phyloP scores from a whole-genome alignment of 2,329 filamentous ascomycete species.

The Beauveria rudraprayagi region DNA sequence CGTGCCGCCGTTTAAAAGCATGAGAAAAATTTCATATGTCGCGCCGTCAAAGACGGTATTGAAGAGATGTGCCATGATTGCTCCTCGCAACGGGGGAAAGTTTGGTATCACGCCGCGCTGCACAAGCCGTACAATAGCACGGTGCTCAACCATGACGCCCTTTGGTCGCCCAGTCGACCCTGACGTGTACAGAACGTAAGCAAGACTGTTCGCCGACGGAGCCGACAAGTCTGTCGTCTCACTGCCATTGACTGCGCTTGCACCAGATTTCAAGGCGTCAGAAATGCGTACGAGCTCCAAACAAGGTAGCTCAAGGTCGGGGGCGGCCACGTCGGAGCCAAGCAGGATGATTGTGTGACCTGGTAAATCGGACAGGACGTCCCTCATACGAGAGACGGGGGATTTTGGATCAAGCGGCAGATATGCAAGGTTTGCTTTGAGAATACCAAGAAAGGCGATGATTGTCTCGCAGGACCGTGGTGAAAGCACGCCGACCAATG shows the following conservation, averaged over 20 bases:
- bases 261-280: background rate
- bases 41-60: constrained; percentile 15
- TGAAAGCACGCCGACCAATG: constrained; percentile 15
- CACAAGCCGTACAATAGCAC: constrained; percentile 13
- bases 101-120: background rate
- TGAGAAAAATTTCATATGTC: constrained; percentile 11
- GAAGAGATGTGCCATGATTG: constrained; percentile 7
- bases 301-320: background rate
- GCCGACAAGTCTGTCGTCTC: too few relatives aligned
- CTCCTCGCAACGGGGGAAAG: background rate
- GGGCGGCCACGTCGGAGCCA: background rate
- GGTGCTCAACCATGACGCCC: constrained; percentile 31
- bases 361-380: constrained; percentile 9
- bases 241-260: background rate
- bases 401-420: constrained; percentile 17
- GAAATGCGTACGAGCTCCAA: background rate
- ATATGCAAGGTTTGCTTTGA: constrained; percentile 21
- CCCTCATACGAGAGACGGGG: constrained; percentile 13
- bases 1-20: constrained; percentile 14
- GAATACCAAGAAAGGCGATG: constrained; percentile 17
- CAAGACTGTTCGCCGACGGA: constrained; percentile 12
- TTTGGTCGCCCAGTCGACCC: constrained; percentile 43
- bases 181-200: constrained; percentile 41
- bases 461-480: constrained; percentile 19
- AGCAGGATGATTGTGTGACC: constrained; percentile 11